phyloP scores from a whole-genome alignment of 768 basidiomycete species.

The Suillus fuscotomentosus region DNA sequence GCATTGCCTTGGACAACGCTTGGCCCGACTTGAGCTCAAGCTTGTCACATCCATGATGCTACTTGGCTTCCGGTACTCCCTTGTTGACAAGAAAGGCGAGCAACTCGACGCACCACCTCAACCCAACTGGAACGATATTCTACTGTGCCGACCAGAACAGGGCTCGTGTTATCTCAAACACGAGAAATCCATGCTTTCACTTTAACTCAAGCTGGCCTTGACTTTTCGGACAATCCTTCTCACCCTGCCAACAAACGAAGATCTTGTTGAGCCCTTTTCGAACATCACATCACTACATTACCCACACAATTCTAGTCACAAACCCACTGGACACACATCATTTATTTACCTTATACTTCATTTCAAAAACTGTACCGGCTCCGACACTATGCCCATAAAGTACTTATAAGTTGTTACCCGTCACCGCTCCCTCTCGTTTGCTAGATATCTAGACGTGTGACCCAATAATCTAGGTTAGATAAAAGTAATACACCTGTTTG shows the following conservation, averaged over 20 bases:
- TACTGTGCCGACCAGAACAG: constrained; percentile 60
- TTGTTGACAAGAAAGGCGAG: constrained; percentile 54
- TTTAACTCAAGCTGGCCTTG: constrained; percentile 25
- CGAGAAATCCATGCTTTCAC: constrained; percentile 15
- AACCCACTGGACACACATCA: not conserved
- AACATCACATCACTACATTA: not conserved
- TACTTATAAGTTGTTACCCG: constrained; percentile 5
- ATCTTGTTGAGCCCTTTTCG: constrained; percentile 9
- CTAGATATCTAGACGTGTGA: constrained; percentile 13
- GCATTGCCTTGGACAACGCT: constrained; percentile 68
- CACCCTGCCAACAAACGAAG: constrained; percentile 3
- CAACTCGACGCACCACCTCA: constrained; percentile 44
- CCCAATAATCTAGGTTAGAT: constrained; percentile 12
- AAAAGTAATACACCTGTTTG: constrained; percentile 9
- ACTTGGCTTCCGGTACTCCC: constrained; percentile 56
- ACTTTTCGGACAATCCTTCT: constrained; percentile 15
- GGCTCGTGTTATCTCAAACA: constrained; percentile 57
- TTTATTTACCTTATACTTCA: constrained; percentile 13
- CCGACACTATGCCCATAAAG: constrained; percentile 8
- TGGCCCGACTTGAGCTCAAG: constrained; percentile 74
- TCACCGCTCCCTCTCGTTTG: constrained; percentile 8
- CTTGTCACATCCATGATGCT: constrained; percentile 67
- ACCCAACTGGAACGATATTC: constrained; percentile 80
- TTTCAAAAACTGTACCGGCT: constrained; percentile 3
- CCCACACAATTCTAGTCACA: not conserved